These are phyloP conservation scores for Fusarium chaquense DNA, from an alignment of 2,329 filamentous ascomycete genomes.

Conservation along the genomic window DNA sequence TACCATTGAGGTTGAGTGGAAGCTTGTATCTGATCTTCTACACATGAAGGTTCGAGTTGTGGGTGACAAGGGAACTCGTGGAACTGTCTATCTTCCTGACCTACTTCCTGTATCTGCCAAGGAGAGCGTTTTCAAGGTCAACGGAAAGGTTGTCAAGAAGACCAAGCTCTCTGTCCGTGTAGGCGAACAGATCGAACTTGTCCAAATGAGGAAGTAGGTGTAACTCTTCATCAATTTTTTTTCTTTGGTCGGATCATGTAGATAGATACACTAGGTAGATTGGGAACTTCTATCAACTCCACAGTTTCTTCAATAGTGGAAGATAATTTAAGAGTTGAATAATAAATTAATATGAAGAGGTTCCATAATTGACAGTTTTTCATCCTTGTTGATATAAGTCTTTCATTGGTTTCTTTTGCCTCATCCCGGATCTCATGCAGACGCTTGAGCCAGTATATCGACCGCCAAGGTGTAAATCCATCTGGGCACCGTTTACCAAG, in stretches of 20 bases:
- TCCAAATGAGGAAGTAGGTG: neutral
- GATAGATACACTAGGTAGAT: neutral
- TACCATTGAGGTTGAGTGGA: neutral
- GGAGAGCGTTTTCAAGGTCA: neutral
- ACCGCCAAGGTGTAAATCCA: too few relatives aligned
- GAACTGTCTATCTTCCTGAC: neutral
- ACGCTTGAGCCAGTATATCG: too few relatives aligned
- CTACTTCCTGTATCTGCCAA: neutral
- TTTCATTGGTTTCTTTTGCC: too few relatives aligned
- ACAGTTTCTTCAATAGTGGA: neutral
- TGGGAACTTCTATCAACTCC: neutral
- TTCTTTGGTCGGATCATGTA: neutral
- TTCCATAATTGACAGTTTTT: too few relatives aligned
- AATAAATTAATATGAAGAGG: too few relatives aligned
- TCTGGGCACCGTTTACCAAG: too few relatives aligned
- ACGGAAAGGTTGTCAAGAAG: neutral
- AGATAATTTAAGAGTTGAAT: too few relatives aligned
- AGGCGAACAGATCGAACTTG: neutral
- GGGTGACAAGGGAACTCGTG: fast-evolving
- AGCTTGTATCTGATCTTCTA: neutral
- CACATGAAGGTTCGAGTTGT: neutral
- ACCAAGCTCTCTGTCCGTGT: neutral
- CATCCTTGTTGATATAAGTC: too few relatives aligned
- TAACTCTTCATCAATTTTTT: neutral
- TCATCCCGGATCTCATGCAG: too few relatives aligned